Evolutionary conservation across 2,329 filamentous ascomycete genomes (phyloP), one percentile per base, ranked within the genome.

Genomic region (Fusarium neocosmosporiellum): DNA sequence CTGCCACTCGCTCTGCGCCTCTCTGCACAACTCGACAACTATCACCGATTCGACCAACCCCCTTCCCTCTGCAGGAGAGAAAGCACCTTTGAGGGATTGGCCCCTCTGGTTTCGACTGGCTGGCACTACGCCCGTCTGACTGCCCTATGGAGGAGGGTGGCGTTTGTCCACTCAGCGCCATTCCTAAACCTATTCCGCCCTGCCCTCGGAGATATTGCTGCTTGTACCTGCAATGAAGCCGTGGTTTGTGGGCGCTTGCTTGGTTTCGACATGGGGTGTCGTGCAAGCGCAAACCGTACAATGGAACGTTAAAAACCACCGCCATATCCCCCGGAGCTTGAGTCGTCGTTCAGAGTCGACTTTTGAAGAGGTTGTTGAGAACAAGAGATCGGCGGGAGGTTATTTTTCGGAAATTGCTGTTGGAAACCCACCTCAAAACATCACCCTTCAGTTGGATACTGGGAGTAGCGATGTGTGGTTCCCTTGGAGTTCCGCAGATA

Each of bases 401-500:
- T 91, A 91, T 78, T 91, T 90, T 75, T 86, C 87, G 20, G 86
- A 86, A 24, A 86, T 90, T 68, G 80, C 82, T 29, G 78, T 92
- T 27, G 90, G 90, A 20, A 90, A 86, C 8, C 90, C 90, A 0
- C 80, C 81, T 14, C 90, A 92, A 76, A 80, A 85, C 5, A 68
- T 92, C 43, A 86, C 84, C 2, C 80, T 92, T 60, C 88, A 91
- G 78, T 83, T 92, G 50, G 90, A 92, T 79, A 92, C 90, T 1
- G 90, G 90, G 46, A 91, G 89, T 75, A 91, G 89, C 69, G 90
- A 92, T 80, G 86, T 90, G 24, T 92, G 90, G 90, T 85, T 92
- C 41, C 85, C 87, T 16, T 79, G 80, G 48, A 79, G 75, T 66
- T 57, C 63, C 7, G 80, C 85, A 2, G 69, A 67, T 36, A 82